Evolutionary conservation across 495 filamentous ascomycete genomes (phyloP).

Genomic region (Xylaria curta): DNA sequence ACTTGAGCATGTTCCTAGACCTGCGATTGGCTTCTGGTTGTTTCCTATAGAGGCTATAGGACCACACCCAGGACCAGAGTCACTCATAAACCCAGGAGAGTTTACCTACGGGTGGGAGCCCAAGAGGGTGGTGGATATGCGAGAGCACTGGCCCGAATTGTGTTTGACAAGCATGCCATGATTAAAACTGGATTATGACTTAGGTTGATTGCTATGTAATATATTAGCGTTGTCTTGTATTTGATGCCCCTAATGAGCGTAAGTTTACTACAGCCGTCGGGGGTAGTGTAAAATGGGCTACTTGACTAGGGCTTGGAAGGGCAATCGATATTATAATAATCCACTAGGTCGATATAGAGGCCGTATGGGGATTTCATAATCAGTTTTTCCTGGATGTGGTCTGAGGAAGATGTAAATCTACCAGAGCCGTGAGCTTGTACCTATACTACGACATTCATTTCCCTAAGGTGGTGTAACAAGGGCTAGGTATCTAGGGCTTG

Average conservation of each 20-base stretch:
- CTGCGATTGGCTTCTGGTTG: constrained; percentile 18
- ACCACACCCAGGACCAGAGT: background rate
- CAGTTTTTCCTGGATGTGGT: background rate
- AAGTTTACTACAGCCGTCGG: background rate
- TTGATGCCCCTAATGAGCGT: background rate
- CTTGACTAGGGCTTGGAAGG: no score
- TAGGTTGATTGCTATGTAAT: background rate
- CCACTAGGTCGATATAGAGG: no score
- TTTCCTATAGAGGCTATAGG: constrained; percentile 17
- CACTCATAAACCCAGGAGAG: background rate
- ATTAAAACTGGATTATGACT: background rate
- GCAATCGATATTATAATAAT: no score
- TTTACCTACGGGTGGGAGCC: background rate
- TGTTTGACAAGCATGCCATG: constrained; percentile 15
- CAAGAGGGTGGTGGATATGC: constrained; percentile 14
- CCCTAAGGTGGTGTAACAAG: no score
- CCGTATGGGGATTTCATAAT: background rate
- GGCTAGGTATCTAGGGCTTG: no score
- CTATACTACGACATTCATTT: no score
- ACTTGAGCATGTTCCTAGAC: constrained; percentile 16
- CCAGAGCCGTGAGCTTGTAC: no score
- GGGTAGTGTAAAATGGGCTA: no score
- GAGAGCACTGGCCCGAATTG: constrained; percentile 12
- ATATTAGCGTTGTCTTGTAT: background rate
- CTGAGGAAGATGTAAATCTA: background rate